Base-by-base conservation (phyloP, 352 stramenopile genomes). In the Pythium apleroticum region DNA sequence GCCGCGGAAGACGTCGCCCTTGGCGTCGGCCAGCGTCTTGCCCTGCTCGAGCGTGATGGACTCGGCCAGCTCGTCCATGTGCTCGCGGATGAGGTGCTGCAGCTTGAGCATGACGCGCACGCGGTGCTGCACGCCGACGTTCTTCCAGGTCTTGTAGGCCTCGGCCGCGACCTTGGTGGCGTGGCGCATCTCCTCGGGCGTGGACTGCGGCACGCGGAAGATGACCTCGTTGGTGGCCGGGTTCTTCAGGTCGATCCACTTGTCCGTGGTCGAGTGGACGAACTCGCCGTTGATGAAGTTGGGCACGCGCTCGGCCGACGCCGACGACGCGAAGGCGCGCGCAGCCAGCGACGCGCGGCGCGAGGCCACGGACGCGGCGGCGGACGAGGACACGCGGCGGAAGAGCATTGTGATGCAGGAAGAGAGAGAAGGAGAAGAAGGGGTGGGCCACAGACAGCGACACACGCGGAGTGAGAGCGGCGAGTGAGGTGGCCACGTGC, bases 1-100 rank as follows among this genome's bases (percentile, higher is more conserved):
- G 22, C 97, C 97, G 45, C 97, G 90, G 82, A 98, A 99, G 46
- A 99, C 88, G 74, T 99, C 97, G n/a, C 97, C 97, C 55, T 85
- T 84, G 22, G 97, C 96, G 77, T 99, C 97, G 9, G 91, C 78
- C 19, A 98, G 66, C 0, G 94, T 98, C 72, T 98, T 98, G 49
- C 84, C 86, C 71, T 95, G 83, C 69, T 99, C 97, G 49, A 86
- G 75, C 20, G 94, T 99, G 73, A 99, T 99, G 57, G 88, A 97
- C 35, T 93, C 74, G 1, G 96, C 96, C 17, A 99, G 76, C 58
- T 99, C 95, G 52, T 98, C 93, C 33, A 86, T 98, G 74, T 98
- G 78, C 30, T 98, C 86, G 52, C 89, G 91, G 68, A 99, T 97
- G n/a, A 98, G 77, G 24, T 91, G 73, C 78, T 99, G 94, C 56